Percentiles rank a stretch among this genome's conserved stretches.
Conservation (phyloP, 768 basidiomycete species). For the Tephrocybe sp. region DNA sequence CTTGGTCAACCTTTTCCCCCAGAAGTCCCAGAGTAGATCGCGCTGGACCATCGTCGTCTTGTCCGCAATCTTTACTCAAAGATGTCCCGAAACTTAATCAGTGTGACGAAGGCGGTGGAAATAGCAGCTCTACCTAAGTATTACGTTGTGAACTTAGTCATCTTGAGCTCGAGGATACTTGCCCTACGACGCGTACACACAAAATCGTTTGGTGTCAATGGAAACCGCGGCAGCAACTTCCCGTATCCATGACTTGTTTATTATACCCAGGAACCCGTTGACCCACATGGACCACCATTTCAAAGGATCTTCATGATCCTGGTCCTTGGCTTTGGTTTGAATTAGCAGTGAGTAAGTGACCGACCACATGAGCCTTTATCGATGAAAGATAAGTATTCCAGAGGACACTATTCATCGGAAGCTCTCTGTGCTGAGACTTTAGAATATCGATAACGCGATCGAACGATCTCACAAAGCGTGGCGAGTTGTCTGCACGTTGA, state of each 20-base stretch:
- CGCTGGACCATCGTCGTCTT: not conserved
- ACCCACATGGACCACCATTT: not conserved
- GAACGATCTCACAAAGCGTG: slow-evolving; percentile 5
- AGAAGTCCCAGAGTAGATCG: not conserved
- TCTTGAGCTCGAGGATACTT: not conserved
- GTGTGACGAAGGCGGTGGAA: not conserved
- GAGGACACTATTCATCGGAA: no score
- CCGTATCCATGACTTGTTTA: slow-evolving; percentile 8
- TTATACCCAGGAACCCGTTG: slow-evolving; percentile 15
- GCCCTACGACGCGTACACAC: not conserved
- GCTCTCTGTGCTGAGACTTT: not conserved
- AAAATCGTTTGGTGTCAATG: no score
- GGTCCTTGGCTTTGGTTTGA: no score
- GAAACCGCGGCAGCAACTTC: slow-evolving; percentile 12
- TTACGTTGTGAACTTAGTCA: slow-evolving; percentile 1
- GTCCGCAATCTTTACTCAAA: not conserved
- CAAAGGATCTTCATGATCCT: not conserved
- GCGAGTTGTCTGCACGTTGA: not conserved
- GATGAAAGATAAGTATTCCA: slow-evolving; percentile 7
- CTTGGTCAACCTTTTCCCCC: not conserved
- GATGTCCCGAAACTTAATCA: not conserved
- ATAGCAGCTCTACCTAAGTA: not conserved
- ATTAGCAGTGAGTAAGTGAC: not conserved
- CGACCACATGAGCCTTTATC: slow-evolving; percentile 3
- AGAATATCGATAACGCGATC: slow-evolving; percentile 5